Evolutionary conservation across 2,329 filamentous ascomycete species (phyloP).

Genomic region (Aureobasidium sp.): DNA sequence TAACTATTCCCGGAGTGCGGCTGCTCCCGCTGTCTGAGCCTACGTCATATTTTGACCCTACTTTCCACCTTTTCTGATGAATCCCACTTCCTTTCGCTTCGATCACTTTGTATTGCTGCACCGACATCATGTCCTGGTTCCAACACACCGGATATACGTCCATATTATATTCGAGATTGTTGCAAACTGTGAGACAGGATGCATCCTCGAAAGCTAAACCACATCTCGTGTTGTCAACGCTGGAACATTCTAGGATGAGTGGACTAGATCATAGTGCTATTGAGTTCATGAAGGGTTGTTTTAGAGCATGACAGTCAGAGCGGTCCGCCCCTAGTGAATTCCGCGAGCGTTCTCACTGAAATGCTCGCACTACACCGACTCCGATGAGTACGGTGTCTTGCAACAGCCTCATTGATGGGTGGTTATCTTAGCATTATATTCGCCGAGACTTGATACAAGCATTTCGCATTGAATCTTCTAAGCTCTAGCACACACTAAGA

Average conservation of each 20-base stretch:
- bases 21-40: no score
- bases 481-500: background rate
- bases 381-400: background rate
- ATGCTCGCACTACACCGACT: background rate
- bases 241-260: no score
- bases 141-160: background rate
- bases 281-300: no score
- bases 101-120: background rate
- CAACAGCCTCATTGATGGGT: background rate
- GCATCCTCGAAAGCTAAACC: no score
- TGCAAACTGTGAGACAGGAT: background rate
- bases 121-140: no score
- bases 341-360: background rate
- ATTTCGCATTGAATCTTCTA: background rate
- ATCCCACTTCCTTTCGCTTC: background rate
- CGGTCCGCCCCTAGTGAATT: background rate
- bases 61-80: background rate
- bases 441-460: background rate
- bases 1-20: no score
- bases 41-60: background rate
- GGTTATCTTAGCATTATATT: background rate
- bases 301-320: no score
- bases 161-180: no score
- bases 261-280: no score
- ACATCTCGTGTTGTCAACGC: no score